Conservation (phyloP, 2,329 filamentous ascomycete species). For the Aspergillus niger region DNA sequence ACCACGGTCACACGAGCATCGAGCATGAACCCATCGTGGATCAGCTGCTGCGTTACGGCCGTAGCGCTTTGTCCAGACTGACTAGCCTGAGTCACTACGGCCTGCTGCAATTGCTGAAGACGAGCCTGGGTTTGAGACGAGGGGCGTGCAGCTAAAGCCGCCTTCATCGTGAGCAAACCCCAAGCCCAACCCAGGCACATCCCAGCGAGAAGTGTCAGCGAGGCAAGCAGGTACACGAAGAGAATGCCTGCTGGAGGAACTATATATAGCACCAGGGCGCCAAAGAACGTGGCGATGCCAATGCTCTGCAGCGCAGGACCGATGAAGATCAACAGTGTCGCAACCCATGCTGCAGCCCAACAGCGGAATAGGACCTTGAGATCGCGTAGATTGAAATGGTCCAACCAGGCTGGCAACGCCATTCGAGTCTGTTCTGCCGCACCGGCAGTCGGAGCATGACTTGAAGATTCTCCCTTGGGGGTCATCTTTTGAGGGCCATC, state of each 20-base stretch:
- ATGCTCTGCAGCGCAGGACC: slow-evolving; percentile 44
- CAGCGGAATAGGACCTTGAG: slow-evolving; percentile 53
- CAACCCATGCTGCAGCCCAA: slow-evolving; percentile 50
- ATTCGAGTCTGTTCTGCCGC: neutral
- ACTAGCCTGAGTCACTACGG: slow-evolving; percentile 36
- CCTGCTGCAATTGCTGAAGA: slow-evolving; percentile 38
- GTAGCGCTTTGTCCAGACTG: slow-evolving; percentile 27
- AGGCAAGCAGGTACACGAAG: slow-evolving; percentile 49
- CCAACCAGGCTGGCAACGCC: slow-evolving; percentile 30
- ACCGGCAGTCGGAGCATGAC: neutral
- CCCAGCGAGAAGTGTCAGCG: slow-evolving; percentile 48
- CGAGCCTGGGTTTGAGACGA: slow-evolving; percentile 40
- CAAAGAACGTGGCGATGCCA: slow-evolving; percentile 52
- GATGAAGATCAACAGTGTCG: slow-evolving; percentile 52
- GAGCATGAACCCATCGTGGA: slow-evolving; percentile 52
- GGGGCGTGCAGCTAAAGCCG: slow-evolving; percentile 48
- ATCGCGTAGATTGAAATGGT: slow-evolving; percentile 53
- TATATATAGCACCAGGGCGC: slow-evolving; percentile 46
- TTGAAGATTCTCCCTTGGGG: neutral
- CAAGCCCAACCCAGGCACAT: slow-evolving; percentile 54
- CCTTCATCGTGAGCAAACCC: slow-evolving; percentile 54
- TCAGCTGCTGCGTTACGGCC: slow-evolving; percentile 38
- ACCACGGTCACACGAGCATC: slow-evolving; percentile 48
- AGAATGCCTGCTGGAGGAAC: slow-evolving; percentile 51
- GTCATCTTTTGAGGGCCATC: neutral